Conservation (phyloP, 805 yeast species). For the Wickerhamomyces subpelliculosus region DNA sequence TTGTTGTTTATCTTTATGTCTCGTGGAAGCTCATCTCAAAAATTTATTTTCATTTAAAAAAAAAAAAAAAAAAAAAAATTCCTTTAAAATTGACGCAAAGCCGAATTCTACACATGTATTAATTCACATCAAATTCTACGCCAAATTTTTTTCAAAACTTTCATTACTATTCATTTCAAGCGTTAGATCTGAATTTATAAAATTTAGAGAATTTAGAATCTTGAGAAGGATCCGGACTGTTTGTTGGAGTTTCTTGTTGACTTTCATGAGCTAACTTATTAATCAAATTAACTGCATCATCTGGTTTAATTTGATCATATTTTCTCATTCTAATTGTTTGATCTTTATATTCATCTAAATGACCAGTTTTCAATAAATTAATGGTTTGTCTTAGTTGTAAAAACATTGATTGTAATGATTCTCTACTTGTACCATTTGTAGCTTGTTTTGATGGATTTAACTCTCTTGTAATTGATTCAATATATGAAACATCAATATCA, state of each 20-base stretch:
- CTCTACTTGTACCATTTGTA: constrained; percentile 28
- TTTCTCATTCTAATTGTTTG: constrained; percentile 50
- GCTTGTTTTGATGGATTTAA: constrained; percentile 24
- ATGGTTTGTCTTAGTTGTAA: constrained; percentile 76
- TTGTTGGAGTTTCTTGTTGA: background rate
- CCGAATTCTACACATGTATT: no score
- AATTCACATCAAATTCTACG: no score
- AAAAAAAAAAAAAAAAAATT: no score
- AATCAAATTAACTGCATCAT: constrained; percentile 56
- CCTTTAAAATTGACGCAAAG: no score
- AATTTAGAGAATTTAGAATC: background rate
- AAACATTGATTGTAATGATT: constrained; percentile 65
- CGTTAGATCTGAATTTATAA: background rate
- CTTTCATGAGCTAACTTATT: constrained; percentile 38
- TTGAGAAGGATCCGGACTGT: background rate
- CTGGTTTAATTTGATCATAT: constrained; percentile 69
- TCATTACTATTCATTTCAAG: no score
- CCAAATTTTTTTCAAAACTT: no score
- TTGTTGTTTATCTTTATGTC: no score
- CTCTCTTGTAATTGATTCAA: constrained; percentile 45
- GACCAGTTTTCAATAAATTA: constrained; percentile 58
- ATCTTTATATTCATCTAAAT: constrained; percentile 56
- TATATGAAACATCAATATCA: constrained; percentile 69
- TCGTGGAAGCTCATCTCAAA: background rate
- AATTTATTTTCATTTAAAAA: no score